Evolutionary conservation across 2,329 filamentous ascomycete species (phyloP).

Genomic region (Paecilomyces niveus): DNA sequence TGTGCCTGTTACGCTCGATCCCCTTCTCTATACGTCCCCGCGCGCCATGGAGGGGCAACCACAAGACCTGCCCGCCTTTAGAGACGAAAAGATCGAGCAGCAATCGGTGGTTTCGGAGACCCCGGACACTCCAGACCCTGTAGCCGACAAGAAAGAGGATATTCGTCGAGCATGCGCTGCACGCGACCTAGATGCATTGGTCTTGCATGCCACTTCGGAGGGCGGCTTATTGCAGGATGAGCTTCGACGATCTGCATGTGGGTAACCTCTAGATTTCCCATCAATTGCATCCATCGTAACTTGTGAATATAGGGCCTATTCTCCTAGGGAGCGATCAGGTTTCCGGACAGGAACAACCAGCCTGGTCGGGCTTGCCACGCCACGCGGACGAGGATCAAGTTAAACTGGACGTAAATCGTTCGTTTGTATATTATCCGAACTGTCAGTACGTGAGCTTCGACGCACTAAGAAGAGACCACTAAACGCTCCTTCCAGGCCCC

Average conservation of each 20-base stretch:
- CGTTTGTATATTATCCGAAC: conserved; percentile 94
- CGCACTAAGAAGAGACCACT: conserved; percentile 8
- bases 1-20: background rate
- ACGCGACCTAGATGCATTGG: conserved; percentile 51
- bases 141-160: conserved; percentile 34
- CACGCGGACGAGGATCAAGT: conserved; percentile 90
- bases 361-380: conserved; percentile 59
- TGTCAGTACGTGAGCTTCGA: conserved; percentile 44
- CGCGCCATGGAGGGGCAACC: background rate
- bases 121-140: conserved; percentile 1
- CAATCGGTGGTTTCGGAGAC: background rate
- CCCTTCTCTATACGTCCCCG: background rate
- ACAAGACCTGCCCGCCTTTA: background rate
- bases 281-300: conserved; percentile 8
- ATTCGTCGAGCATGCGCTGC: conserved; percentile 56
- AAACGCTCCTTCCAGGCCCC: conserved; percentile 47
- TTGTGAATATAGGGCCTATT: conserved; percentile 38
- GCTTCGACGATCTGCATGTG: conserved; percentile 71
- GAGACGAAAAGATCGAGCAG: background rate
- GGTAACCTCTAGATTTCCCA: conserved; percentile 31
- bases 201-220: conserved; percentile 52
- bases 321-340: conserved; percentile 35
- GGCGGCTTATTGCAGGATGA: conserved; percentile 63
- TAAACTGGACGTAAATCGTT: conserved; percentile 81
- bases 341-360: conserved; percentile 9